Evolutionary conservation across 352 stramenopile genomes (phyloP).

Genomic region (Globisporangium lucens): DNA sequence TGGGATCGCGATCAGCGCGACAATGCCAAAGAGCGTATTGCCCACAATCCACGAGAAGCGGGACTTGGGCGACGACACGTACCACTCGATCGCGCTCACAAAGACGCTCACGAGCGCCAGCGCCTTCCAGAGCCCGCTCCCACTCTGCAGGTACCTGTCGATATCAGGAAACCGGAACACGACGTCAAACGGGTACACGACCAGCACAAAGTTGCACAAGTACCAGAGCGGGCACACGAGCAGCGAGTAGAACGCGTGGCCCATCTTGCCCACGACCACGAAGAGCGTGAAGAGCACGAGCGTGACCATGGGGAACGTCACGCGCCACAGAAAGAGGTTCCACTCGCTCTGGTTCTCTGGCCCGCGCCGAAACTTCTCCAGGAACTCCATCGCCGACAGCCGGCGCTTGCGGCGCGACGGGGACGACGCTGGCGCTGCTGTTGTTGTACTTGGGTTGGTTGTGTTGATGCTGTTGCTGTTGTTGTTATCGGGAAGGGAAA

Average conservation of each 20-base stretch:
- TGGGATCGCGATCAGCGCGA: slow-evolving; percentile 59
- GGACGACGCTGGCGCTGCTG: neutral
- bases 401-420: neutral
- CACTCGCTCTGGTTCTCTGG: slow-evolving; percentile 78
- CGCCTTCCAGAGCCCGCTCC: slow-evolving; percentile 41
- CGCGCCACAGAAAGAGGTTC: slow-evolving; percentile 78
- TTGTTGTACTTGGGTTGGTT: slow-evolving; percentile 7
- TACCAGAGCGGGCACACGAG: slow-evolving; percentile 77
- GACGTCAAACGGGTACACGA: slow-evolving; percentile 70
- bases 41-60: slow-evolving; percentile 69
- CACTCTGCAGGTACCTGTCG: slow-evolving; percentile 25
- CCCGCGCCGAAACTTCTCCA: slow-evolving; percentile 69
- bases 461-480: neutral
- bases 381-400: slow-evolving; percentile 37
- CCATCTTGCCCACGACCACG: slow-evolving; percentile 58
- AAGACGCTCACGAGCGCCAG: slow-evolving; percentile 42
- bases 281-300: slow-evolving; percentile 74
- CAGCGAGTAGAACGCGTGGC: slow-evolving; percentile 63
- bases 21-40: slow-evolving; percentile 77
- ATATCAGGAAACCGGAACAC: slow-evolving; percentile 66
- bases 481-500: neutral
- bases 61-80: slow-evolving; percentile 49
- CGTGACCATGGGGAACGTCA: slow-evolving; percentile 76
- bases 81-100: slow-evolving; percentile 70
- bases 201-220: slow-evolving; percentile 66